phyloP scores from a whole-genome alignment of 2,329 filamentous ascomycete genomes.

The Achaetomium macrosporum region DNA sequence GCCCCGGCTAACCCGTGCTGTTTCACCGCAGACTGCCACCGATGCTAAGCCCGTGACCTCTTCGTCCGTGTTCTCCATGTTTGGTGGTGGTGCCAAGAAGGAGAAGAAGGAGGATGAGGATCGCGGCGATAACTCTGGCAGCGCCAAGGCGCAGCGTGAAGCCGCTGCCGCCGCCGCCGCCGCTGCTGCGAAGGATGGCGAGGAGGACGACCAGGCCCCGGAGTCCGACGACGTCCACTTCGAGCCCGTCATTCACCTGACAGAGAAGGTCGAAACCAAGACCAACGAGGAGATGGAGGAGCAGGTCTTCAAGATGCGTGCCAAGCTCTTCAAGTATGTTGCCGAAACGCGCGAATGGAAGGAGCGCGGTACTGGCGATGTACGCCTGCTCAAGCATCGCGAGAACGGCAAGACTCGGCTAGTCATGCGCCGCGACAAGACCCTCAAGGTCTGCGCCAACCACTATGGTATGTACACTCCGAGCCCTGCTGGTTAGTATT shows the following conservation, averaged over 20 bases:
- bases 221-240: conserved; percentile 95
- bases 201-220: conserved; percentile 68
- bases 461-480: conserved; percentile 75
- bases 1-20: conserved; percentile 4
- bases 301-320: conserved; percentile 98
- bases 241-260: conserved; percentile 91
- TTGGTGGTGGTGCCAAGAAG: conserved; percentile 95
- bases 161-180: conserved; percentile 38
- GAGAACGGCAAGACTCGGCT: conserved; percentile 96
- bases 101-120: conserved; percentile 85
- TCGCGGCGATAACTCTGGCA: conserved; percentile 80
- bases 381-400: conserved; percentile 95
- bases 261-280: conserved; percentile 93
- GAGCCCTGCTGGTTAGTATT: neutral
- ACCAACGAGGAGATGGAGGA: conserved; percentile 98
- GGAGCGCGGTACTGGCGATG: conserved; percentile 95
- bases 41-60: conserved; percentile 42
- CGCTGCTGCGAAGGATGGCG: conserved; percentile 44
- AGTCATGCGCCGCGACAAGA: conserved; percentile 99
- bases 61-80: conserved; percentile 90
- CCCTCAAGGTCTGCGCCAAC: conserved; percentile 99
- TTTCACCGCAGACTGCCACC: conserved; percentile 13
- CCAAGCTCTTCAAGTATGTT: conserved; percentile 99
- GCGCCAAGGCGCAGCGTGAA: conserved; percentile 71
- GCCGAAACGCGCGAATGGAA: conserved; percentile 93